Evolutionary conservation across 306 rosid genomes (phyloP).

Genomic region (Cucurbita maxima): DNA sequence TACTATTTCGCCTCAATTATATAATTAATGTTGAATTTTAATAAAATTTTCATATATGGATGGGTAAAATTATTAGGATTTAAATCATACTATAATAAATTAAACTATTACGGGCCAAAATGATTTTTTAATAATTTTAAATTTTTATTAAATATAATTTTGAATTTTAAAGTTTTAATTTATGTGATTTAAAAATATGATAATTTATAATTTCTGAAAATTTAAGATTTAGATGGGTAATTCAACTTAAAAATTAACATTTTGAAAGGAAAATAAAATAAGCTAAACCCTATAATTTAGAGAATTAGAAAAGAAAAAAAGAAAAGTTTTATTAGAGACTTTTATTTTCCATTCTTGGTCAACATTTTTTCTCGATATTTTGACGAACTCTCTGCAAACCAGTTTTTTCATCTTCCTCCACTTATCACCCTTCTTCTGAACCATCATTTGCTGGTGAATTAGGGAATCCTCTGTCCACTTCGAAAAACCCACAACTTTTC

Average conservation of each 20-base stretch:
- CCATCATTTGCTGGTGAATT: not conserved
- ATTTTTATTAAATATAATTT: too few species aligned
- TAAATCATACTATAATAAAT: too few species aligned
- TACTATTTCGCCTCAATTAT: too few species aligned
- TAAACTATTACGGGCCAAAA: too few species aligned
- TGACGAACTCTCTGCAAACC: not conserved
- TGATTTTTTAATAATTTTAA: too few species aligned
- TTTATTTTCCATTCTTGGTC: not conserved
- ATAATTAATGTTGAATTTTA: too few species aligned
- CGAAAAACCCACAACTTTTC: not conserved
- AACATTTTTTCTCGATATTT: constrained; percentile 7
- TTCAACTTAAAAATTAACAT: not conserved
- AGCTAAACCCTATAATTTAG: not conserved
- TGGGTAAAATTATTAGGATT: too few species aligned
- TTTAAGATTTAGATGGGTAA: too few species aligned
- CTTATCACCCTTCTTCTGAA: not conserved
- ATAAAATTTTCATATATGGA: too few species aligned
- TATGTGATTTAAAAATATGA: too few species aligned
- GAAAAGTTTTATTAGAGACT: not conserved
- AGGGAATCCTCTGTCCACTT: not conserved
- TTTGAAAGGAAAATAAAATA: not conserved
- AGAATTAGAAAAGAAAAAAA: not conserved
- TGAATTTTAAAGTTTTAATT: too few species aligned
- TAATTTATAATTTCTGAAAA: too few species aligned
- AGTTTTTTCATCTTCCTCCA: constrained; percentile 1